Evolutionary conservation across 768 basidiomycete species (phyloP), one percentile per base, ranked within the genome.

Genomic region (Suillus tomentosus): DNA sequence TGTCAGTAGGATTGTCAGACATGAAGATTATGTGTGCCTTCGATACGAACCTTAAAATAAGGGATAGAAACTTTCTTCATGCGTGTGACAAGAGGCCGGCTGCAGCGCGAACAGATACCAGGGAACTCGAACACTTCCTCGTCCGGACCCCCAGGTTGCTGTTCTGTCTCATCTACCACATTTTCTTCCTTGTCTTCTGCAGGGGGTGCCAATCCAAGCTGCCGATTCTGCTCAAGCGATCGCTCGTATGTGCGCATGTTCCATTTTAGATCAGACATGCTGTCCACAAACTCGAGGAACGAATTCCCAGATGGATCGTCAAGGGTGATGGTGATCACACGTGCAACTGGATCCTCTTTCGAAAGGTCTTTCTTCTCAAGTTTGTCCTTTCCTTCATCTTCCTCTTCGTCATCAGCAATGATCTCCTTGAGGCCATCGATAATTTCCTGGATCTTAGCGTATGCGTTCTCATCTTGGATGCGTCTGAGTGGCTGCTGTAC

Each of bases 1-100:
- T 97, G 60, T 3, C 43, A 42, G 67, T 13, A 37, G 11, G 36
- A 24, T 45, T 9, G 40, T 43, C 3, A 42, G 39, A 5, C 57
- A 39, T 5, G 6, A 19, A 48, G 55, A 47, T 34, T 47, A 0
- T n/a, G 48, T 43, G 13, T 36, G 54, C 11, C 13, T 55, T 36
- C 13, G n/a, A 36, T 14, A 47, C 65, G 39, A 48, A 89, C 95
- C 85, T 99, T 94, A 84, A 99, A 99, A 77, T 99, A 95, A 0
- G 96, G 97, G 68, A 99, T 97, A 66, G 87, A 88, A 68, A 99
- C 91, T 73, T 92, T 93, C 84, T 98, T 96, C 93, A 99, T 97
- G 68, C 88, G 80, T 1, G 96, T 99, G 71, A 95, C 85, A 31
- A 94, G 80, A 7, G 84, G 79, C 68, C 89, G 89, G 2, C 91